Conservation (phyloP, 140 eudicot species). For the Cichorium intybus region DNA sequence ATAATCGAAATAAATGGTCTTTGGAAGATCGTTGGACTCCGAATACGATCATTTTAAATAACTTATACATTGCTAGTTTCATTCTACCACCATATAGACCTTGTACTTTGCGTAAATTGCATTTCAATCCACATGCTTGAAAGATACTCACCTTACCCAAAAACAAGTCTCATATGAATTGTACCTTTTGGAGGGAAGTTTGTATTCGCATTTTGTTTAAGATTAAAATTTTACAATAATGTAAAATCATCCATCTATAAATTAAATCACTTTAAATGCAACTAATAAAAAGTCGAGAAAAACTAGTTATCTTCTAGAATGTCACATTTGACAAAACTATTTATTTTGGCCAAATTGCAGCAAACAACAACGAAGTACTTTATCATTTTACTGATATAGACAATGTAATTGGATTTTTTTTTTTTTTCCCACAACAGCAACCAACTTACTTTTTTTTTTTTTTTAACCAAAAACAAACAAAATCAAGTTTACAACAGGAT, state of each 20-base stretch:
- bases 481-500: background rate
- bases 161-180: background rate
- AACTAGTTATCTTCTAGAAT: background rate
- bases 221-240: too few species aligned
- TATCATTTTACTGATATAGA: background rate
- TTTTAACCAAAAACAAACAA: background rate
- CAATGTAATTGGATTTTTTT: too few species aligned
- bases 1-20: too few species aligned
- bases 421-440: too few species aligned
- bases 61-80: constrained; percentile 4
- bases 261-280: background rate
- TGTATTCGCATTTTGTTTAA: background rate
- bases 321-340: background rate
- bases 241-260: background rate
- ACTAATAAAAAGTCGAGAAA: too few species aligned
- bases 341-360: background rate
- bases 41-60: too few species aligned
- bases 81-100: background rate
- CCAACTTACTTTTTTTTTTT: too few species aligned
- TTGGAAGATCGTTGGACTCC: too few species aligned
- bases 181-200: background rate
- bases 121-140: background rate
- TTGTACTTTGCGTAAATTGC: constrained; percentile 2
- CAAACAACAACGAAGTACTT: background rate
- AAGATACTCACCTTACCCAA: background rate